A percentile compares a stretch with the other conserved stretches of the same genome.
phyloP scores from a whole-genome alignment of 371 early-diverging fungal species.

The Saksenaea oblongispora region DNA sequence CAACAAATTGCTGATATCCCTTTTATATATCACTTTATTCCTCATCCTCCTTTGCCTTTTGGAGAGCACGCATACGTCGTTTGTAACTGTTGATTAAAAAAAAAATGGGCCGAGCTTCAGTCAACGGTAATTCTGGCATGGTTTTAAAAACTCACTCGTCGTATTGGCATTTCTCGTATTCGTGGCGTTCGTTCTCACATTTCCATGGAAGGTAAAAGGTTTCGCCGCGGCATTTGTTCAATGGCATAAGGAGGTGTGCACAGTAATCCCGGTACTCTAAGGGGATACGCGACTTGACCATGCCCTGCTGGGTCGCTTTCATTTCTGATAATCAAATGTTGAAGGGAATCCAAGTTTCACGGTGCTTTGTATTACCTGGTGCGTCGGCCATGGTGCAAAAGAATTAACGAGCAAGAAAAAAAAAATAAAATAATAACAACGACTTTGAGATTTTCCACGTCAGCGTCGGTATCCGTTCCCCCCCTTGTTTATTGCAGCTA shows the following conservation, averaged over 20 bases:
- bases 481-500: too few relatives aligned
- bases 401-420: conserved; percentile 4
- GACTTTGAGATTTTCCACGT: too few relatives aligned
- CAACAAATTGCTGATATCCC: not conserved
- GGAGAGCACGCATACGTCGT: conserved; percentile 21
- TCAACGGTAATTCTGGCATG: not conserved
- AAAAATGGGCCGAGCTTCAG: not conserved
- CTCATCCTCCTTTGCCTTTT: conserved; percentile 13
- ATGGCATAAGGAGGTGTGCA: conserved; percentile 84
- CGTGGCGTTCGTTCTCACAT: conserved; percentile 88
- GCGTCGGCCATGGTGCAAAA: conserved; percentile 10
- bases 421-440: not conserved
- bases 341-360: not conserved
- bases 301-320: conserved; percentile 84
- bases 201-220: conserved; percentile 91
- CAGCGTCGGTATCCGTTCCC: too few relatives aligned
- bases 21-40: conserved; percentile 10
- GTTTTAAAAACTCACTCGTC: conserved; percentile 75
- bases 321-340: conserved; percentile 54
- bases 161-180: conserved; percentile 94
- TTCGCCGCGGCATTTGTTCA: conserved; percentile 90
- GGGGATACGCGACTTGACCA: conserved; percentile 84
- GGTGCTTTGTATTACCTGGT: conserved; percentile 7
- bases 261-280: conserved; percentile 93
- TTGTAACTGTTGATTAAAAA: conserved; percentile 13